A percentile compares a stretch with the other conserved stretches of the same genome.
Evolutionary conservation across 2,329 filamentous ascomycete species (phyloP).

Genomic region (Cephalotrichum gorgonifer): DNA sequence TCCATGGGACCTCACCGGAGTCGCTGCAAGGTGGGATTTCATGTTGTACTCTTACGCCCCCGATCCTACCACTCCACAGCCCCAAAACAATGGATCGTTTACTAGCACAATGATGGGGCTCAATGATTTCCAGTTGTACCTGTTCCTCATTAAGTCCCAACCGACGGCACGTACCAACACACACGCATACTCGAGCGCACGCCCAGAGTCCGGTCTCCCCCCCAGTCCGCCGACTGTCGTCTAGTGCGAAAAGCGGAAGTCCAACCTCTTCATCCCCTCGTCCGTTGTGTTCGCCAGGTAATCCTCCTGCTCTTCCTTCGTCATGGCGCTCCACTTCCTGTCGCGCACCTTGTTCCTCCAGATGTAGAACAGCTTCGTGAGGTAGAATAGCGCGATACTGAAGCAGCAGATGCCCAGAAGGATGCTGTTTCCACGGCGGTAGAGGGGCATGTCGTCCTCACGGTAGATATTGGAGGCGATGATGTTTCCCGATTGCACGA

Average conservation of each 20-base stretch:
- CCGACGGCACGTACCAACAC: too few species aligned
- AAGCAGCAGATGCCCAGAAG: conserved; percentile 34
- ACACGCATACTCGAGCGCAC: too few species aligned
- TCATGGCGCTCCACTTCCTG: conserved; percentile 29
- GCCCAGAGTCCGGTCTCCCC: too few species aligned
- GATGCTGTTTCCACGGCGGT: conserved; percentile 36
- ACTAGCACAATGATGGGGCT: too few species aligned
- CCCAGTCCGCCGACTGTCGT: too few species aligned
- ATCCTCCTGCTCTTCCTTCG: conserved; percentile 31
- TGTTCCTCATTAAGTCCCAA: too few species aligned
- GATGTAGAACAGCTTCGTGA: conserved; percentile 35
- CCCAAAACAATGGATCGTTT: too few species aligned
- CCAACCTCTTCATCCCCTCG: conserved; percentile 42
- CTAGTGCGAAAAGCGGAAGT: conserved; percentile 43
- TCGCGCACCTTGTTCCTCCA: conserved; percentile 34
- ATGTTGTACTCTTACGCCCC: too few species aligned
- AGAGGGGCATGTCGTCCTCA: conserved; percentile 41
- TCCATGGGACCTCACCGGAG: too few species aligned
- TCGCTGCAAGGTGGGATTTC: too few species aligned
- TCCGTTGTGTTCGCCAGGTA: conserved; percentile 40
- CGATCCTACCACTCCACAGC: too few species aligned
- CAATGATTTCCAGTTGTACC: too few species aligned
- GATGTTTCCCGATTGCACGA: conserved; percentile 32
- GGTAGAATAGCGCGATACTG: conserved; percentile 34
- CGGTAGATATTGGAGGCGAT: conserved; percentile 41